phyloP scores from a whole-genome alignment of 2,329 filamentous ascomycete species.

The Pseudocercospora ulei region DNA sequence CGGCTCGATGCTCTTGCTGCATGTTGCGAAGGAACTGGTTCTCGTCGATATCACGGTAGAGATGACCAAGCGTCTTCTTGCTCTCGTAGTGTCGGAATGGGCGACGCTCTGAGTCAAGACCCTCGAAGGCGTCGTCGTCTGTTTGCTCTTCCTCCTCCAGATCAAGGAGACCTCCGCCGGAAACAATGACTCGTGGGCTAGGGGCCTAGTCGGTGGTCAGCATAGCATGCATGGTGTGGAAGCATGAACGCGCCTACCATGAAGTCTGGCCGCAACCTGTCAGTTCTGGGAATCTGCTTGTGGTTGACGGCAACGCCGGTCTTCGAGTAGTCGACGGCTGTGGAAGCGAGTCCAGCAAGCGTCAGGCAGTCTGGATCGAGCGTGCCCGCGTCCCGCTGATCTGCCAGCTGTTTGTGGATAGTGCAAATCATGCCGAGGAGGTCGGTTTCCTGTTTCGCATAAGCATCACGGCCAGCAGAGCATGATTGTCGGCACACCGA shows the following conservation, averaged over 20 bases:
- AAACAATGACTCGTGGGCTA: constrained; percentile 39
- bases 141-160: constrained; percentile 41
- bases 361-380: constrained; percentile 33
- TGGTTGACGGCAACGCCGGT: constrained; percentile 53
- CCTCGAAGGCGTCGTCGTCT: constrained; percentile 39
- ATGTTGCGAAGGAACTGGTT: constrained; percentile 52
- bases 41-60: constrained; percentile 68
- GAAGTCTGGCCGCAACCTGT: constrained; percentile 43
- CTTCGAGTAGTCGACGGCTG: constrained; percentile 37
- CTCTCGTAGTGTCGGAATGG: constrained; percentile 55
- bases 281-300: constrained; percentile 37
- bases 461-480: constrained; percentile 24
- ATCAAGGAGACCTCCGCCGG: constrained; percentile 42
- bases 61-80: constrained; percentile 55
- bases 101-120: constrained; percentile 25
- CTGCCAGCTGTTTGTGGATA: constrained; percentile 38
- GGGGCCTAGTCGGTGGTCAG: constrained; percentile 30
- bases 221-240: neutral
- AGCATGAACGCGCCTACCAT: constrained; percentile 32
- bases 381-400: constrained; percentile 32
- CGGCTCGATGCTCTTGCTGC: constrained; percentile 20
- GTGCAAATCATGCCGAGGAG: constrained; percentile 38
- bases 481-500: neutral
- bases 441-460: constrained; percentile 46
- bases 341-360: constrained; percentile 37